phyloP scores from a whole-genome alignment of 108 stramenopile genomes.

The Cyclotella sp. region DNA sequence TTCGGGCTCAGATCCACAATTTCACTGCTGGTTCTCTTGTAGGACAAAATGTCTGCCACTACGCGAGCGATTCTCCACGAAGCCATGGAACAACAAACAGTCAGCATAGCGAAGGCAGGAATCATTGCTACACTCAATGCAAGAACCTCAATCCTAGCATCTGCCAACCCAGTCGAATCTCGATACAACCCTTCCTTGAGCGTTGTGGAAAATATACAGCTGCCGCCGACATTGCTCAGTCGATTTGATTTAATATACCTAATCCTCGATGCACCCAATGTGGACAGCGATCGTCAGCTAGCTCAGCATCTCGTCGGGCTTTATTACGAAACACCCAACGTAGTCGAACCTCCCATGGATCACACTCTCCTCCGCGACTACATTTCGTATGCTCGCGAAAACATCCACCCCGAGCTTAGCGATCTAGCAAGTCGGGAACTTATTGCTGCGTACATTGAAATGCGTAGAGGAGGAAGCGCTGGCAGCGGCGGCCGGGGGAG shows the following conservation, averaged over 20 bases:
- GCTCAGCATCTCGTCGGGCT: constrained; percentile 92
- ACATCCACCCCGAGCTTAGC: constrained; percentile 85
- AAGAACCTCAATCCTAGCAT: constrained; percentile 96
- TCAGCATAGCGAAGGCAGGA: constrained; percentile 98
- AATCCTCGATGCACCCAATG: constrained; percentile 93
- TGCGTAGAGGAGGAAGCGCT: constrained; percentile 78
- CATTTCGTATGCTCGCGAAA: constrained; percentile 92
- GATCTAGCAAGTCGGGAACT: constrained; percentile 90
- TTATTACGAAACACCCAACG: constrained; percentile 86
- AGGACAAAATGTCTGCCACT: constrained; percentile 98
- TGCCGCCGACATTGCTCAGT: constrained; percentile 97
- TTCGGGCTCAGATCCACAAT: no score
- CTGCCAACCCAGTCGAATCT: constrained; percentile 97
- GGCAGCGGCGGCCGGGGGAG: constrained; percentile 74
- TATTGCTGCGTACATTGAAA: constrained; percentile 90
- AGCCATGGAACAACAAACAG: constrained; percentile 99
- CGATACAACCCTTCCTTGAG: constrained; percentile 96
- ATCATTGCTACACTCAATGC: constrained; percentile 98
- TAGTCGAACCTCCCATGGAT: constrained; percentile 80
- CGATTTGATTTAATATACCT: constrained; percentile 99
- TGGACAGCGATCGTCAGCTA: constrained; percentile 87
- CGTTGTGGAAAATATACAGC: constrained; percentile 98
- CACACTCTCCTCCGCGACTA: constrained; percentile 90
- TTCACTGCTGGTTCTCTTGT: no score
- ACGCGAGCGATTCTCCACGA: constrained; percentile 99